phyloP scores from a whole-genome alignment of 768 basidiomycete genomes.

The Chiua virens region DNA sequence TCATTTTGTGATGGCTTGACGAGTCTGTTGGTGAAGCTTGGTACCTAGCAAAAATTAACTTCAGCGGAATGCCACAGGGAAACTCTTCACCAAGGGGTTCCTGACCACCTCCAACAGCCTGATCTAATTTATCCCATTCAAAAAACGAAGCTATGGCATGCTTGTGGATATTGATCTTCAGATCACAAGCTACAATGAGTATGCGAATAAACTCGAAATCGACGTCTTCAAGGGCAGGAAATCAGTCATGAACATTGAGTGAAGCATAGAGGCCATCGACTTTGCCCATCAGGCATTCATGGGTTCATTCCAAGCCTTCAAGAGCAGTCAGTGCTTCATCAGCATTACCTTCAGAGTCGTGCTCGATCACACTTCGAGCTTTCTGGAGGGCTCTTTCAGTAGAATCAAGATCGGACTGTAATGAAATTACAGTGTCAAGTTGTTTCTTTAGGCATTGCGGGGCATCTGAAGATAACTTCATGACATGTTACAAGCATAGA shows the following conservation, averaged over 20 bases:
- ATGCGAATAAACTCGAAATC: not conserved
- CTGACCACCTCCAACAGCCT: not conserved
- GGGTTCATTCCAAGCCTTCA: not conserved
- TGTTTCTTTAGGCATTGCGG: not conserved
- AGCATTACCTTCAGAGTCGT: not conserved
- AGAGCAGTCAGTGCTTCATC: not conserved
- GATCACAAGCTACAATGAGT: not conserved
- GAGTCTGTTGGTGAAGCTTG: conserved; percentile 5
- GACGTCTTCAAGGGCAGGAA: not conserved
- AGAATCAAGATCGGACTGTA: not conserved
- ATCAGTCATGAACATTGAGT: not conserved
- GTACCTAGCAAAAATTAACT: no score
- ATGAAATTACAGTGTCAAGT: not conserved
- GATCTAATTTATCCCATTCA: conserved; percentile 2
- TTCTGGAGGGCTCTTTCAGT: not conserved
- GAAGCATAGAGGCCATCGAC: not conserved
- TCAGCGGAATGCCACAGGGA: no score
- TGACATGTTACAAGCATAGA: no score
- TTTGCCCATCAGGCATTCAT: not conserved
- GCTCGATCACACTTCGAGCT: not conserved
- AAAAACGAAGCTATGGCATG: not conserved
- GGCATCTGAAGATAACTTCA: not conserved
- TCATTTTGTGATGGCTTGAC: no score
- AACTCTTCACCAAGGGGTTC: not conserved
- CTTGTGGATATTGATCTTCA: conserved; percentile 2